Percentiles rank a stretch among this genome's conserved stretches.
Evolutionary conservation across 1,284 basidiomycete species (phyloP).

Genomic region (Spongiforma sp.): DNA sequence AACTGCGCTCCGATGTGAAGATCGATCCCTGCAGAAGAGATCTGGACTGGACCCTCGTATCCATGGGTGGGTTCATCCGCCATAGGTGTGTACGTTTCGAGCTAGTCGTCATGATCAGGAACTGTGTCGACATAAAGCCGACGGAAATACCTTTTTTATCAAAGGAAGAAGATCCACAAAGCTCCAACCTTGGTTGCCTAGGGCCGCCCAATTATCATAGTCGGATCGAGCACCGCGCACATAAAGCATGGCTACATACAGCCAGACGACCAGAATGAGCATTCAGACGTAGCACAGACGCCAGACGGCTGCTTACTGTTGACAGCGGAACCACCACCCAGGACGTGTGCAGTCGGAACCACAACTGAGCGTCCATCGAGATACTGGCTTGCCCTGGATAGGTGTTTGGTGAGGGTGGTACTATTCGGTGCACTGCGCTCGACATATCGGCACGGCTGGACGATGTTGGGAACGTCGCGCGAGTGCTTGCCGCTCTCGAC

Average conservation of each 20-base stretch:
- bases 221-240: conserved; percentile 58
- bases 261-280: not conserved
- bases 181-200: conserved; percentile 59
- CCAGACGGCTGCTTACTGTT: conserved; percentile 5
- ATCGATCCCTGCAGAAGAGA: conserved; percentile 1
- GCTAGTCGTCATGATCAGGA: not conserved
- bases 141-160: conserved; percentile 7
- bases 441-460: conserved; percentile 10
- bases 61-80: conserved; percentile 10
- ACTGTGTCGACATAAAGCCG: not conserved
- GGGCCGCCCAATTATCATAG: conserved; percentile 59
- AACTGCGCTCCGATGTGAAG: conserved; percentile 13
- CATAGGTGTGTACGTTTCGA: conserved; percentile 14
- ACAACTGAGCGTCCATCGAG: conserved; percentile 7
- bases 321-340: conserved; percentile 10
- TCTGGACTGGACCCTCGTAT: conserved; percentile 9
- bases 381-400: conserved; percentile 3
- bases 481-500: not conserved
- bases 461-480: conserved; percentile 4
- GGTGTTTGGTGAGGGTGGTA: conserved; percentile 1
- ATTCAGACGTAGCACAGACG: not conserved
- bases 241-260: conserved; percentile 53
- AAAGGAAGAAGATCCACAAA: conserved; percentile 23
- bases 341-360: conserved; percentile 6
- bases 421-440: conserved; percentile 1